These are phyloP conservation scores for Solanum pinnatisectum DNA, from an alignment of 257 asterid species.

Conservation along the genomic window DNA sequence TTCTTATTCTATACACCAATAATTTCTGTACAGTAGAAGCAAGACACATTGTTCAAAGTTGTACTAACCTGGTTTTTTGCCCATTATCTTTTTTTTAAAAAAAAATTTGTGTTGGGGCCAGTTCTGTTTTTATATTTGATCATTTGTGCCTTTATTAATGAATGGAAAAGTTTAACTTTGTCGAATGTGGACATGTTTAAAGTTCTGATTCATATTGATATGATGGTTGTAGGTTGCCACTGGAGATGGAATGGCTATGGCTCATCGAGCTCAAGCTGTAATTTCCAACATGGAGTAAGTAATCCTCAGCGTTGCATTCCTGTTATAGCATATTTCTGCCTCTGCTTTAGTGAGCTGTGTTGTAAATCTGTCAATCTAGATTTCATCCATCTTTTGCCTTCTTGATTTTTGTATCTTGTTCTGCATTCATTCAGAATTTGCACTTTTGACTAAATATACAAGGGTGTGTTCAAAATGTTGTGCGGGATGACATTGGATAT, in stretches of 20 bases:
- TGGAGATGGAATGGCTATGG: constrained; percentile 99
- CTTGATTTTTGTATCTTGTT: background rate
- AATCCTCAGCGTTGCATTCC: background rate
- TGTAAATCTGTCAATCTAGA: background rate
- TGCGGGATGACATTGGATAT: background rate
- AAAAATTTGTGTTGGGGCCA: background rate
- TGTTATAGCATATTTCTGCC: background rate
- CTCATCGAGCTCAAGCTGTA: constrained; percentile 93
- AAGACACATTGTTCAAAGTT: background rate
- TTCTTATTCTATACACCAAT: background rate
- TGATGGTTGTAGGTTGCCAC: constrained; percentile 68
- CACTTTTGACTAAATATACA: background rate
- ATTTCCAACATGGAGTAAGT: constrained; percentile 99
- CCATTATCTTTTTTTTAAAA: background rate
- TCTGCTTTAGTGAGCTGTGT: background rate
- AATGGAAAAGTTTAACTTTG: background rate
- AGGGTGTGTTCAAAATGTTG: background rate
- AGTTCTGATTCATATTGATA: background rate
- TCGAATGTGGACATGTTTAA: background rate
- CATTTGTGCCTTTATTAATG: background rate
- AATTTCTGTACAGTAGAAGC: background rate
- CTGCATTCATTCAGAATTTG: background rate
- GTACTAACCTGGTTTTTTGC: background rate
- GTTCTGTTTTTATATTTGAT: background rate
- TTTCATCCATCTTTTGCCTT: background rate